phyloP scores from a whole-genome alignment of 2,329 filamentous ascomycete species.

The Alternaria gansuensis region DNA sequence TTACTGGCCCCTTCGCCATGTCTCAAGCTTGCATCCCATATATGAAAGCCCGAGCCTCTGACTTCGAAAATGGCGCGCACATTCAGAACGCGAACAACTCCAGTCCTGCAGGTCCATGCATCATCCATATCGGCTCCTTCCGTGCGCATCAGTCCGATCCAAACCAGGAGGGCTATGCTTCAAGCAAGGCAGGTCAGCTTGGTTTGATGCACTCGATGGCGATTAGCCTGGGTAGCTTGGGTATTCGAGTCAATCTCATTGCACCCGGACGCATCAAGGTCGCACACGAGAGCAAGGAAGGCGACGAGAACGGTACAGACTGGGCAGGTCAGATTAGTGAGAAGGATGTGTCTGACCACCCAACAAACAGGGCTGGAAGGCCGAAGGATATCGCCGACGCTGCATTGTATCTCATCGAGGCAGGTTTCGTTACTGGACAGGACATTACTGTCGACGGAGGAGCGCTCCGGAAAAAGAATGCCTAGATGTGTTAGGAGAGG shows the following conservation, averaged over 20 bases:
- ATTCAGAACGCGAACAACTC: slow-evolving; percentile 34
- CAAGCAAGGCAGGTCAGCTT: slow-evolving; percentile 62
- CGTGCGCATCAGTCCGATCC: slow-evolving; percentile 58
- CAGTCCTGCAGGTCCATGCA: slow-evolving; percentile 54
- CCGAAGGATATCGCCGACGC: slow-evolving; percentile 59
- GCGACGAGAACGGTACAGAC: slow-evolving; percentile 54
- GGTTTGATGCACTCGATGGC: slow-evolving; percentile 63
- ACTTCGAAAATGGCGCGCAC: slow-evolving; percentile 40
- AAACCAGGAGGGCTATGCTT: slow-evolving; percentile 61
- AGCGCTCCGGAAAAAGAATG: slow-evolving; percentile 48
- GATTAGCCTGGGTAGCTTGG: slow-evolving; percentile 56
- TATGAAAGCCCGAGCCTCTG: slow-evolving; percentile 53
- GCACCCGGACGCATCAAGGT: slow-evolving; percentile 59
- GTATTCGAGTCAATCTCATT: slow-evolving; percentile 60
- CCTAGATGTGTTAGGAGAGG: neutral
- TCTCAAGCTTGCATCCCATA: slow-evolving; percentile 59
- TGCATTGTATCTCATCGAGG: slow-evolving; percentile 54
- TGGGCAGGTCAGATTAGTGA: slow-evolving; percentile 52
- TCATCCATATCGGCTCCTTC: slow-evolving; percentile 59
- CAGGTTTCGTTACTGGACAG: slow-evolving; percentile 52
- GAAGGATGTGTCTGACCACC: slow-evolving; percentile 56
- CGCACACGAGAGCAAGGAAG: slow-evolving; percentile 58
- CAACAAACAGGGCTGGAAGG: slow-evolving; percentile 56
- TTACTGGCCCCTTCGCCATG: slow-evolving; percentile 59
- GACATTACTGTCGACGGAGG: slow-evolving; percentile 53